Evolutionary conservation across 345 rosid species (phyloP).

Genomic region (Citropsis articulata): DNA sequence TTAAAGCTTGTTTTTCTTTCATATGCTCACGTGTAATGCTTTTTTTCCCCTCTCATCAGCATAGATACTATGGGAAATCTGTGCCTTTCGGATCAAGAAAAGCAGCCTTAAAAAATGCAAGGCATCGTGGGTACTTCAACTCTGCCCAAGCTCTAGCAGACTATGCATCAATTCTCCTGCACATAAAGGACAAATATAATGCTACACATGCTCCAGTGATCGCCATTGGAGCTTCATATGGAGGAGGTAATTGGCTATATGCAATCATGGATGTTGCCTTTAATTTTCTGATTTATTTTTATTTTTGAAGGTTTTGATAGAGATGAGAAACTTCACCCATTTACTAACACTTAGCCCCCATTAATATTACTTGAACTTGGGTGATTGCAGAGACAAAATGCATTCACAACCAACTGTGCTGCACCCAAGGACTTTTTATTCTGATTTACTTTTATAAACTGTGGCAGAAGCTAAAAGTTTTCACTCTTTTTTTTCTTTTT

Average conservation of each 20-base stretch:
- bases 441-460: no score
- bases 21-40: no score
- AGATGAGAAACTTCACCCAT: no score
- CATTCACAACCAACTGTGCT: no score
- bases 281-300: no score
- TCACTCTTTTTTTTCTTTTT: background rate
- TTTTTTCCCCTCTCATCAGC: constrained; percentile 17
- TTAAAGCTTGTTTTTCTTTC: no score
- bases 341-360: no score
- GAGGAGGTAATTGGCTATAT: constrained; percentile 50
- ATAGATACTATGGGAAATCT: constrained; percentile 44
- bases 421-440: no score
- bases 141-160: constrained; percentile 57
- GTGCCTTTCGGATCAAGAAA: constrained; percentile 15
- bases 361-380: no score
- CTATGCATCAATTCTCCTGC: constrained; percentile 45
- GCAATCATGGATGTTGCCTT: background rate
- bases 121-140: constrained; percentile 38
- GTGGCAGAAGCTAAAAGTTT: background rate
- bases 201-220: constrained; percentile 48
- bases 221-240: constrained; percentile 69
- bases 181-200: constrained; percentile 33
- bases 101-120: background rate
- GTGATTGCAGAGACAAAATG: no score
- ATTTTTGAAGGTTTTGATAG: background rate